phyloP scores from a whole-genome alignment of 495 filamentous ascomycete genomes.

The Aspergillus olivimuriae region DNA sequence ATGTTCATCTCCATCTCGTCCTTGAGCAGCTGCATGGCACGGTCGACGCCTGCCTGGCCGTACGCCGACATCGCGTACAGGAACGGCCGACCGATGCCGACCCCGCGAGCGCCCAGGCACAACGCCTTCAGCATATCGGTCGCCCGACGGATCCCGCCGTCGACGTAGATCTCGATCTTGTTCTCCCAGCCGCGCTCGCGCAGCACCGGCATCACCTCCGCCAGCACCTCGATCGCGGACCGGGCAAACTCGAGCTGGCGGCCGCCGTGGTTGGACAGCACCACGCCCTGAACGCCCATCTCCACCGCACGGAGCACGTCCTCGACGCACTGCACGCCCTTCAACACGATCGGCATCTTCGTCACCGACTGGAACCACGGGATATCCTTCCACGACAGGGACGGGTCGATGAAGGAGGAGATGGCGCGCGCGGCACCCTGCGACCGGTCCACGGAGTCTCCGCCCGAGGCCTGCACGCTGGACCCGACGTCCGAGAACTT shows the following conservation, averaged over 20 bases:
- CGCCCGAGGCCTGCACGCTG: constrained; percentile 63
- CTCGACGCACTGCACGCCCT: constrained; percentile 94
- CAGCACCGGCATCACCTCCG: constrained; percentile 93
- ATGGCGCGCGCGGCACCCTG: constrained; percentile 92
- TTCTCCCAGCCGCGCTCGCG: constrained; percentile 75
- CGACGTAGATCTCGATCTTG: constrained; percentile 83
- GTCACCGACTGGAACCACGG: constrained; percentile 92
- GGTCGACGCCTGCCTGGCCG: constrained; percentile 77
- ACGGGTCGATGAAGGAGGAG: constrained; percentile 91
- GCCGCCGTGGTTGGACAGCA: constrained; percentile 95
- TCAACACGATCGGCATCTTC: constrained; percentile 93
- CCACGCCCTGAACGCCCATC: constrained; percentile 79
- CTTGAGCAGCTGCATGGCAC: constrained; percentile 90
- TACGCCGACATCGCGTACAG: constrained; percentile 95
- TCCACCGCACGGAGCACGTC: constrained; percentile 86
- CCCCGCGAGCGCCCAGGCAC: constrained; percentile 85
- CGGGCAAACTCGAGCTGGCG: constrained; percentile 92
- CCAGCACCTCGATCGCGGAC: constrained; percentile 86
- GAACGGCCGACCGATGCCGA: constrained; percentile 93
- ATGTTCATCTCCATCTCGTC: constrained; percentile 99
- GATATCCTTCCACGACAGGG: constrained; percentile 86
- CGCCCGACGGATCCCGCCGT: constrained; percentile 82
- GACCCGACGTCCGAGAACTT: constrained; percentile 87
- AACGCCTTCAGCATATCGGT: constrained; percentile 97
- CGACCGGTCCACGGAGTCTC: constrained; percentile 66